These are phyloP conservation scores for Triangularia setosa DNA, from an alignment of 2,329 filamentous ascomycete species.

Conservation along the genomic window DNA sequence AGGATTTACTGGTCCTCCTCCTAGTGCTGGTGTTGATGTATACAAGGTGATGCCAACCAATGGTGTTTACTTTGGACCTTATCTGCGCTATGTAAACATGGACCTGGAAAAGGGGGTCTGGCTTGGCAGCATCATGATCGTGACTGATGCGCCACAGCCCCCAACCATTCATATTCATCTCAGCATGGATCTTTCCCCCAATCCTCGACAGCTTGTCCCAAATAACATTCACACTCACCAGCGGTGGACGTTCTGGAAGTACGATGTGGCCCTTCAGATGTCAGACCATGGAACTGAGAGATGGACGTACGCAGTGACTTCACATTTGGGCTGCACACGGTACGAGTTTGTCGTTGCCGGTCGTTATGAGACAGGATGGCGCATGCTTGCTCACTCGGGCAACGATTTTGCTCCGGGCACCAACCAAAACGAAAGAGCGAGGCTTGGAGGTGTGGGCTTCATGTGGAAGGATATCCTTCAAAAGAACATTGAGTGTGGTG, in stretches of 20 bases:
- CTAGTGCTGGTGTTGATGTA: conserved; percentile 83
- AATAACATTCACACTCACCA: conserved; percentile 85
- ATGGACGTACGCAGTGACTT: conserved; percentile 98
- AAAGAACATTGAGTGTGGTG: conserved; percentile 93
- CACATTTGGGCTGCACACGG: conserved; percentile 92
- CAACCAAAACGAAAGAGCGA: conserved; percentile 77
- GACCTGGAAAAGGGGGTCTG: conserved; percentile 86
- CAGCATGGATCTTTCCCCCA: conserved; percentile 85
- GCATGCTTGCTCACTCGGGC: conserved; percentile 91
- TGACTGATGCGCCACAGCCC: conserved; percentile 86
- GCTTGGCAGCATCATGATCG: conserved; percentile 89
- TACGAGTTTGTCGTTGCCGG: conserved; percentile 97
- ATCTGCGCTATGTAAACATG: conserved; percentile 95
- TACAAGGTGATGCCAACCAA: conserved; percentile 94
- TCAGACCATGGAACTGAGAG: conserved; percentile 73
- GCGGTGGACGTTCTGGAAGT: conserved; percentile 92
- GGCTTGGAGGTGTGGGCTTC: conserved; percentile 82
- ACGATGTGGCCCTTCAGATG: conserved; percentile 88
- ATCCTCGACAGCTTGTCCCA: conserved; percentile 80
- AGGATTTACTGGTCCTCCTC: conserved; percentile 87
- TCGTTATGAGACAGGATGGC: conserved; percentile 85
- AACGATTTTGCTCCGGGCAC: conserved; percentile 93
- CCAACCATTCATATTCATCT: conserved; percentile 95
- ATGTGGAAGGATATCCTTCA: conserved; percentile 99
- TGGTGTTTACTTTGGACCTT: conserved; percentile 96